A percentile compares a stretch with the other conserved stretches of the same genome.
These are phyloP conservation scores for Hypomontagnella monticulosa DNA, from an alignment of 495 filamentous ascomycete species.

Conservation along the genomic window DNA sequence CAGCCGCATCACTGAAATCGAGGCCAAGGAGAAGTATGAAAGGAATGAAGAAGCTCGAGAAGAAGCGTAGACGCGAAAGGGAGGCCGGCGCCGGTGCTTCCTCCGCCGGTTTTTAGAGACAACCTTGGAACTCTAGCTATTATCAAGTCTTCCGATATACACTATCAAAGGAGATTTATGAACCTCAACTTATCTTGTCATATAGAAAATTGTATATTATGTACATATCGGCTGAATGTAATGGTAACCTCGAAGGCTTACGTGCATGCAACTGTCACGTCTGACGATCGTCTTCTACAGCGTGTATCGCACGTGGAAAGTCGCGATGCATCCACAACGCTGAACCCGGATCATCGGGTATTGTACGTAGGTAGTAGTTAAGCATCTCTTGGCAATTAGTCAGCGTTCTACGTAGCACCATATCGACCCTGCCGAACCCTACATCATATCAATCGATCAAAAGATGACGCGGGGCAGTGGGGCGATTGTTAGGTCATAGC, in stretches of 20 bases:
- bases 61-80: conserved; percentile 43
- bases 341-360: conserved; percentile 21
- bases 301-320: conserved; percentile 3
- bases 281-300: not conserved
- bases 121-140: not conserved
- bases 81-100: not conserved
- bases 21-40: conserved; percentile 69
- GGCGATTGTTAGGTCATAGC: conserved; percentile 27
- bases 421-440: not conserved
- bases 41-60: conserved; percentile 62
- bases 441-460: not conserved
- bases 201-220: no score
- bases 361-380: not conserved
- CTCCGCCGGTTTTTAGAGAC: not conserved
- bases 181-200: no score
- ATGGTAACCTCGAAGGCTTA: no score
- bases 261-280: not conserved
- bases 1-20: conserved; percentile 29
- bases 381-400: not conserved
- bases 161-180: no score
- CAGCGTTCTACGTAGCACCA: not conserved
- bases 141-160: not conserved
- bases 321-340: conserved; percentile 17
- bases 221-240: no score
- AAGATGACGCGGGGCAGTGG: conserved; percentile 40